Conservation (phyloP, 2,329 filamentous ascomycete species). For the Diaporthe nobilis region DNA sequence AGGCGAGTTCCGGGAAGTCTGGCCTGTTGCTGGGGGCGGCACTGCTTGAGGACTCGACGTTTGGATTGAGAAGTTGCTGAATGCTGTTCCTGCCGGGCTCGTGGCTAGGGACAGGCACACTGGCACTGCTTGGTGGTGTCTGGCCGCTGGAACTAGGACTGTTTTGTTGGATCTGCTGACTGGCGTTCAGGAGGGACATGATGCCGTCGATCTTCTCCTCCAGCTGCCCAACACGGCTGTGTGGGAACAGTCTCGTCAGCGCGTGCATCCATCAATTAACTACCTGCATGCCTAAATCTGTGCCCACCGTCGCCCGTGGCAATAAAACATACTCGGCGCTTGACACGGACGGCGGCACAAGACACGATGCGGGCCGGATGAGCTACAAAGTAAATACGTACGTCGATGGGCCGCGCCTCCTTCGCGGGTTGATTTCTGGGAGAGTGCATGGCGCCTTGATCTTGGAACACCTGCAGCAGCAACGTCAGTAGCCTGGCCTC, state of each 20-base stretch:
- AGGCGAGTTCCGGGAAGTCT: constrained; percentile 18
- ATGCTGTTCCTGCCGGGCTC: constrained; percentile 39
- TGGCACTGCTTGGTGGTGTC: constrained; percentile 36
- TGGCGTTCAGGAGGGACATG: constrained; percentile 53
- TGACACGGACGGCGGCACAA: background rate
- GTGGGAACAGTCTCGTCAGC: background rate
- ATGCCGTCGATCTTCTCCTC: constrained; percentile 59
- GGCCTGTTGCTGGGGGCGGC: background rate
- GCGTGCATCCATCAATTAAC: background rate
- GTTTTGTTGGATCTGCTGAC: constrained; percentile 46
- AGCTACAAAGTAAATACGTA: constrained; percentile 38
- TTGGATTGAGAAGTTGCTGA: constrained; percentile 39
- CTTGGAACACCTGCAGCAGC: constrained; percentile 50
- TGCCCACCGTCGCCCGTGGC: no score
- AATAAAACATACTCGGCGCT: background rate
- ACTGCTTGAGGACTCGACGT: constrained; percentile 18
- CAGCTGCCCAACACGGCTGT: constrained; percentile 55
- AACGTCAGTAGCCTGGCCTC: background rate
- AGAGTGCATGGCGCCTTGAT: constrained; percentile 53
- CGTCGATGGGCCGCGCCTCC: constrained; percentile 55
- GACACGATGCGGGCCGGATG: background rate
- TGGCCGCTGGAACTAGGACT: constrained; percentile 41
- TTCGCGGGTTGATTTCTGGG: constrained; percentile 52
- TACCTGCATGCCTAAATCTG: background rate
- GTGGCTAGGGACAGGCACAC: constrained; percentile 7